phyloP scores from a whole-genome alignment of 768 basidiomycete species.

The Boletus fagicola region DNA sequence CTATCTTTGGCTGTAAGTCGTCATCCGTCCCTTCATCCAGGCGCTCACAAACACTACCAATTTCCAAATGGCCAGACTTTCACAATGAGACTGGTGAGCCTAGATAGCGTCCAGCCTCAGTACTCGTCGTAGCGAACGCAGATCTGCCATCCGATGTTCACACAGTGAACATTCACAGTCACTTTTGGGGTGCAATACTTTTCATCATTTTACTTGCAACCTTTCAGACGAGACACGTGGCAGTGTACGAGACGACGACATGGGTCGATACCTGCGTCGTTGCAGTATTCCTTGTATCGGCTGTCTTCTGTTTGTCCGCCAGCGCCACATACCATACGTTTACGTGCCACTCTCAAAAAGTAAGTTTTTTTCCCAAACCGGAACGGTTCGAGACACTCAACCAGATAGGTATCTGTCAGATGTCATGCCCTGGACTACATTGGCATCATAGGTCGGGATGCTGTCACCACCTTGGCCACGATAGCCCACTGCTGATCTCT shows the following conservation, averaged over 20 bases:
- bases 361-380: conserved; percentile 33
- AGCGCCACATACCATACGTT: conserved; percentile 75
- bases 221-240: conserved; percentile 51
- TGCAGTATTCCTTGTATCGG: conserved; percentile 63
- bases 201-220: conserved; percentile 57
- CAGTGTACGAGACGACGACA: conserved; percentile 50
- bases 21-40: conserved; percentile 11
- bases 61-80: conserved; percentile 46
- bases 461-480: neutral
- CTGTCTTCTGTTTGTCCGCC: conserved; percentile 68
- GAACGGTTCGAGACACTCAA: neutral
- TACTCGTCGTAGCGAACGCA: conserved; percentile 1
- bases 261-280: conserved; percentile 63
- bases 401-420: conserved; percentile 50
- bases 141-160: conserved; percentile 13
- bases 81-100: conserved; percentile 74
- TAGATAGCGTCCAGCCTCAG: neutral
- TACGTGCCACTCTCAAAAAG: conserved; percentile 68
- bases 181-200: conserved; percentile 65
- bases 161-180: conserved; percentile 83
- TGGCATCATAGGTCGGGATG: conserved; percentile 64
- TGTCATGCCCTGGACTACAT: conserved; percentile 75
- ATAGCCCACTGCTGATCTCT: conserved; percentile 7
- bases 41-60: conserved; percentile 18
- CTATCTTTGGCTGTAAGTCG: conserved; percentile 65